A percentile compares a stretch with the other conserved stretches of the same genome.
phyloP scores from a whole-genome alignment of 305 asterid species.

The Fraxinus platypoda region DNA sequence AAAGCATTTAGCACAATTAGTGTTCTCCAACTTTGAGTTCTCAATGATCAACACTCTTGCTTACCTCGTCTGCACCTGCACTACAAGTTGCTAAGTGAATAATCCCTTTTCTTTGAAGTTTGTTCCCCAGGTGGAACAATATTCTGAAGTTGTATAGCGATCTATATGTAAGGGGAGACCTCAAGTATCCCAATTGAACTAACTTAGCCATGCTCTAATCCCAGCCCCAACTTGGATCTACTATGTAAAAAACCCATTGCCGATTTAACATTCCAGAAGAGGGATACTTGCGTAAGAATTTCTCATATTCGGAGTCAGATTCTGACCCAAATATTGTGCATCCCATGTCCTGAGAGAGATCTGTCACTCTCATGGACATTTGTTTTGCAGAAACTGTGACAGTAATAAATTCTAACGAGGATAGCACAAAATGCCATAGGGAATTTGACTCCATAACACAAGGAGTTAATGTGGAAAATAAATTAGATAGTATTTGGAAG shows the following conservation, averaged over 20 bases:
- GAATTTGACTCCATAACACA: background rate
- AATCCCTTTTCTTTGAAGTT: background rate
- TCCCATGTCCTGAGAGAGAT: background rate
- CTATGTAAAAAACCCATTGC: background rate
- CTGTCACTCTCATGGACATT: background rate
- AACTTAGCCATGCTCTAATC: background rate
- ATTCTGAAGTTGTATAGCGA: background rate
- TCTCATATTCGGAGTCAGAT: background rate
- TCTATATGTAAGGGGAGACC: slow-evolving; percentile 1
- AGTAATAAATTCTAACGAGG: background rate
- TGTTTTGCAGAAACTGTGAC: background rate
- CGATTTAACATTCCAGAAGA: background rate
- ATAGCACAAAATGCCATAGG: background rate
- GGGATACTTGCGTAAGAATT: background rate
- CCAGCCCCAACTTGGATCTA: background rate
- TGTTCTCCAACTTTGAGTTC: background rate
- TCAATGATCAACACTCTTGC: background rate
- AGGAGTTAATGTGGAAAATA: background rate
- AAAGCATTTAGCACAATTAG: background rate
- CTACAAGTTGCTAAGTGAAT: too few relatives aligned
- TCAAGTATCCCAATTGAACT: background rate
- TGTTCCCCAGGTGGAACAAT: background rate
- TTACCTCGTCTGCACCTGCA: background rate
- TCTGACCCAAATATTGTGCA: background rate
- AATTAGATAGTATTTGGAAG: background rate